A percentile compares a stretch with the other conserved stretches of the same genome.
These are phyloP conservation scores for Fraxinus angustifolia DNA, from an alignment of 305 asterid species.

Conservation along the genomic window DNA sequence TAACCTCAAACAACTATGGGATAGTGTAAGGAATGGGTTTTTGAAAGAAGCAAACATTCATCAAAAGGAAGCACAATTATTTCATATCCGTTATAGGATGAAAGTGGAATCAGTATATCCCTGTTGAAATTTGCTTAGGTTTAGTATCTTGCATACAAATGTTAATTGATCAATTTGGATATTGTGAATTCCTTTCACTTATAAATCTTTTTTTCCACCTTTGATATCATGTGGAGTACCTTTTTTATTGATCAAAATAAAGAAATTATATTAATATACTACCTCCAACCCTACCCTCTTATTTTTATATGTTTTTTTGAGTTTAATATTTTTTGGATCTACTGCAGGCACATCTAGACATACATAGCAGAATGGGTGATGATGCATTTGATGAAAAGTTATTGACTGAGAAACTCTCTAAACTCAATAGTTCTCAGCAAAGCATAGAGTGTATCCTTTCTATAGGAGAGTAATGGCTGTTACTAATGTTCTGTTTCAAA, in stretches of 20 bases:
- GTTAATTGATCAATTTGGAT: neutral
- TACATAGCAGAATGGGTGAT: constrained; percentile 52
- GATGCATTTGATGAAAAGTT: constrained; percentile 51
- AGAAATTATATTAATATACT: neutral
- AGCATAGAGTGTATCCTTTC: constrained; percentile 91
- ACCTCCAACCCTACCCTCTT: neutral
- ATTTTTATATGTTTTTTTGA: neutral
- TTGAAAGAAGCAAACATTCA: neutral
- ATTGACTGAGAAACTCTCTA: constrained; percentile 72
- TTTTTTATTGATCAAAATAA: neutral
- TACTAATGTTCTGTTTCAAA: neutral
- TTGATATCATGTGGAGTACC: neutral
- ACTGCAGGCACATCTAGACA: constrained; percentile 27
- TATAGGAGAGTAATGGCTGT: neutral
- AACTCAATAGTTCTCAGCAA: constrained; percentile 86
- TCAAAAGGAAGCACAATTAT: neutral
- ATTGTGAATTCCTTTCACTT: neutral
- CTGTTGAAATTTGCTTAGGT: neutral
- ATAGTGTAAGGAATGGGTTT: neutral
- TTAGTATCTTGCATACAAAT: neutral
- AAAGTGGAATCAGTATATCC: neutral
- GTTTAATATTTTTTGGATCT: constrained; percentile 7
- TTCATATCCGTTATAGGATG: neutral
- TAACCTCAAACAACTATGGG: neutral
- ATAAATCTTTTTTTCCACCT: neutral